Evolutionary conservation across 495 filamentous ascomycete genomes (phyloP), one percentile per base, ranked within the genome.

Genomic region (Trichoderma parareesei): DNA sequence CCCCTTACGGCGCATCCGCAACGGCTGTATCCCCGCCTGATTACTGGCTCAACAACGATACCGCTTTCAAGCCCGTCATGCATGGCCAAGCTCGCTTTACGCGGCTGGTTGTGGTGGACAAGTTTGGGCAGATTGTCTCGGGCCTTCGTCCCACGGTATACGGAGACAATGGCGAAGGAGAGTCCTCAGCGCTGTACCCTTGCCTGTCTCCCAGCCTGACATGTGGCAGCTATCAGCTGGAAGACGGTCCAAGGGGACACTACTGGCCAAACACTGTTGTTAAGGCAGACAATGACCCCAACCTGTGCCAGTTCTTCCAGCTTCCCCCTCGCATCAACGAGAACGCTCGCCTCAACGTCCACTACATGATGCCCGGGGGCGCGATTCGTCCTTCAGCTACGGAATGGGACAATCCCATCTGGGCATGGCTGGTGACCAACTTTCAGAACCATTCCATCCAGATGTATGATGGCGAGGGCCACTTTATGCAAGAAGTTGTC

Each of bases 301-400:
- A 48, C 44, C 0, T 14, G 13, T 48, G 13, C 13, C 44, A 55
- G 48, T 85, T 73, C 65, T 48, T 80, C 10, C 81, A 85, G 70
- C 20, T 85, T 6, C 65, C 75, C 0, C 81, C 77, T 0, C 27
- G 43, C 0, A 83, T 85, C 67, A 86, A 86, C 71, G 82, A 84
- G 66, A 16, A 40, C 5, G 64, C 78, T 0, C 72, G 83, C 0
- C 49, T 84, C 10, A 81, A 83, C 69, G 69, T 75, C 9, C 16
- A 5, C 7, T 83, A 68, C 8, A 53, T 71, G 16, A 40, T 41
- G 14, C 20, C 48, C 2, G n/a, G 18, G 33, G 48, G 6, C 16
- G 16, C 8, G 16, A n/a, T n/a, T 14, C 11, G 67, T 66, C 1
- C 37, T 35, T 3, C 53, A 64, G 33, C 14, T 27, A 55, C 20